These are phyloP conservation scores for Debaryomyces coudertii DNA, from an alignment of 1,139 yeast species.

Conservation along the genomic window DNA sequence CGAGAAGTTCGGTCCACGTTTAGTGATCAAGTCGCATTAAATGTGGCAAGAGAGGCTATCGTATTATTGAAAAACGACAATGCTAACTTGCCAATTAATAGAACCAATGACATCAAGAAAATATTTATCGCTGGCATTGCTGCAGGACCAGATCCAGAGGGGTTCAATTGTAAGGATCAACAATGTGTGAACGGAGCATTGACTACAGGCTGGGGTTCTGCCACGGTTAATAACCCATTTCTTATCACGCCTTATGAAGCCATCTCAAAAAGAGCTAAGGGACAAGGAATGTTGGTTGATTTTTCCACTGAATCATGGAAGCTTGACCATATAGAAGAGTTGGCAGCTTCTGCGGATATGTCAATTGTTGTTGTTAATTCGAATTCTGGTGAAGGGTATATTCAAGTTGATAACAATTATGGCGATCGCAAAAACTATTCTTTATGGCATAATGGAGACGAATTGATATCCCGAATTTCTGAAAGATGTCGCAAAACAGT, in stretches of 20 bases:
- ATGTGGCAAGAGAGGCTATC: constrained; percentile 60
- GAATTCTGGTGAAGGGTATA: constrained; percentile 62
- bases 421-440: constrained; percentile 63
- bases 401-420: constrained; percentile 58
- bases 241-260: constrained; percentile 60
- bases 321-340: constrained; percentile 43
- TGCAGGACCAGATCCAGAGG: constrained; percentile 52
- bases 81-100: constrained; percentile 52
- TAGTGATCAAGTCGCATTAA: constrained; percentile 53
- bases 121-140: constrained; percentile 52
- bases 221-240: constrained; percentile 55
- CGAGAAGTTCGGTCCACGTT: constrained; percentile 54
- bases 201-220: constrained; percentile 58
- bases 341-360: constrained; percentile 54
- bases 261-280: constrained; percentile 46
- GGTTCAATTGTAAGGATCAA: constrained; percentile 54
- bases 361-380: constrained; percentile 56
- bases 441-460: constrained; percentile 65
- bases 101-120: constrained; percentile 44
- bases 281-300: constrained; percentile 48
- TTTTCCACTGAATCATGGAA: constrained; percentile 47
- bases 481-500: constrained; percentile 54
- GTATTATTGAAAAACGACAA: constrained; percentile 56
- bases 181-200: constrained; percentile 49
- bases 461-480: constrained; percentile 52